Base-by-base conservation (phyloP, 306 rosid species). In the Sphenostylis stenocarpa region DNA sequence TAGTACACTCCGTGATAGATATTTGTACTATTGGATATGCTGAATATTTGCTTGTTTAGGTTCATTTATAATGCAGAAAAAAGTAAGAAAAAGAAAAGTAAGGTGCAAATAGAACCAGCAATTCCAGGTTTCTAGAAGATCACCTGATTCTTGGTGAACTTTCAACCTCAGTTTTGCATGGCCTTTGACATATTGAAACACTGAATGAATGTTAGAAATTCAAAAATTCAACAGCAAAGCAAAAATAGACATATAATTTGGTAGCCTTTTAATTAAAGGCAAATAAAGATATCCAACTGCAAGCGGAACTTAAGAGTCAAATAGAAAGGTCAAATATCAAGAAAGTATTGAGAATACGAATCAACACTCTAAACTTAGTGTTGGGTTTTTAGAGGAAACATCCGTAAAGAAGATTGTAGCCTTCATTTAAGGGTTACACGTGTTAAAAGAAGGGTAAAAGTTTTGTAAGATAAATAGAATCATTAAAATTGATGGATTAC, bases 121-220 rank as follows among this genome's bases (percentile, higher is more conserved):
- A 16, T 61, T 61, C 67, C 16, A 61, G n/a, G 66, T 60, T 60
- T 60, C 66, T 29, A 60, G 20, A 56, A 56, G 65, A 39, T 16
- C 38, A 60, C 20, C 29, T 16, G 29, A 15, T 12, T 28, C 29
- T 15, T 29, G 66, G 21, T 60, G 2, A n/a, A 17, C 16, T 61
- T 61, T 61, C 44, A 31, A 31, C 24, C 8, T n/a, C 21, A 61
- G 41, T 28, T 29, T 28, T 61, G 6, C 34, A 16, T 15, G 23
- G 44, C 45, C 65, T 61, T 33, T 33, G 67, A 61, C 19, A 61
- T 61, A 61, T 33, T 16, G 26, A 33, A 33, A 29, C 41, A n/a
- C 24, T n/a, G 5, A 31, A 61, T 61, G 31, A 61, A 33, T 16
- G 45, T n/a, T 33, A 31, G 45, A 16, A 61, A 15, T 60, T 60